Evolutionary conservation across 1,284 basidiomycete species (phyloP), one percentile per base, ranked within the genome.

Genomic region (Sutorius eximius): DNA sequence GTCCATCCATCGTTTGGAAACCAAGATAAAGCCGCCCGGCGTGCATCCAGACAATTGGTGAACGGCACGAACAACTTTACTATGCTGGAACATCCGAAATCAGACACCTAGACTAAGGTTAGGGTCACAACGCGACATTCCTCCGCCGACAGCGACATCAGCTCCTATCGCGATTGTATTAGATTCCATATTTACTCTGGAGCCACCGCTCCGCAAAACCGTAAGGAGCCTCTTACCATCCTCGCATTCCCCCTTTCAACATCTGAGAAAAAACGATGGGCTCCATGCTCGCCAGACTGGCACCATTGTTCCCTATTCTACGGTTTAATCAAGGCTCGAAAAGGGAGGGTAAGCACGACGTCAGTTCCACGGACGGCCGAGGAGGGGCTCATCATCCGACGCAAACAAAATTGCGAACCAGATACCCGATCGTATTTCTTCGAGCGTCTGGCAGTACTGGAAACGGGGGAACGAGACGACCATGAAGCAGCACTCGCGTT

Each of bases 401-500:
- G 15, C 18, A 59, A 29, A 47, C 12, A 3, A 37, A 6, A 20
- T 10, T 8, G 30, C n/a, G 30, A 22, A 33, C 10, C 45, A 65
- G 64, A 58, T 32, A 27, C 60, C 8, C 48, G 42, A 40, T 18
- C 0, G 13, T 13, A 51, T 30, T 42, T 51, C 36, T n/a, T 61
- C 38, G 22, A 47, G n/a, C 36, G 20, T 10, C 24, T 67, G 15
- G 59, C 52, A 3, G 38, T 67, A n/a, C 29, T 67, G 18, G 62
- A 63, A 36, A 7, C 11, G 8, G 62, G 43, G 3, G 62, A 67
- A 45, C 49, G 36, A 3, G 64, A 67, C 16, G 64, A 63, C 13
- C 18, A 62, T 16, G 10, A 44, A 8, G 30, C 60, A 33, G 64
- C 62, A 15, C 58, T 61, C 18, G 62, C 55, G 3, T 18, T 67